Evolutionary conservation across 1,139 yeast species (phyloP), one percentile per base, ranked within the genome.

Genomic region (Wickerhamiella infanticola): DNA sequence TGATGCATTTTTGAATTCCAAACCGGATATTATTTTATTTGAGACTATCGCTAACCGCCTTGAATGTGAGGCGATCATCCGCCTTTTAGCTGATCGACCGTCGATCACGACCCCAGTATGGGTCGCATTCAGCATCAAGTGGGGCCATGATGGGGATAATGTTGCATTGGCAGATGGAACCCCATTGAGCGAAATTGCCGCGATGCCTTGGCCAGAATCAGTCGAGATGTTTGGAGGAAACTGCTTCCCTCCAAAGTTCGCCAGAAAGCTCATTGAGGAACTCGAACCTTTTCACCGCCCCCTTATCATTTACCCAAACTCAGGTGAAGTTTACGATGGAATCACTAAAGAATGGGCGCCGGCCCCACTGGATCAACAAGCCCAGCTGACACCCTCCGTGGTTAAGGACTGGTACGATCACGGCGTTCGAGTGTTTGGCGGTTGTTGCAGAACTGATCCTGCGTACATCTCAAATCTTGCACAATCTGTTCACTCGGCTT

Each of bases 21-120:
- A 63, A 3, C 75, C 78, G 3, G 81, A 76, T 51, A 48, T 73
- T 3, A 59, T 80, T n/a, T 76, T 74, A 1, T 63, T 79, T 48
- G 90, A 81, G 57, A 81, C 90, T 1, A 69, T 80, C 11, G 86
- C 88, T 2, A 71, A 66, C 47, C 57, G 69, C 25, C 50, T 52
- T 36, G 90, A 81, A 58, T 58, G 77, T 27, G 59, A 65, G 52
- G 63, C 61, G 3, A 43, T 71, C 9, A 45, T 62, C 2, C 49
- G 55, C 6, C 46, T 67, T 43, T 46, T 67, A 40, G 54, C 51
- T 24, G 53, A 51, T 13, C 27, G 45, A 11, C 38, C 41, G 23
- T 41, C 47, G 7, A 39, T 40, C 24, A 7, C 11, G 7, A 29
- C 7, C 33, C 9, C 9, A 11, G 39, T 51, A 23, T 66, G 66